These are phyloP conservation scores for Megacollybia marginata DNA, from an alignment of 768 basidiomycete genomes.

Conservation along the genomic window DNA sequence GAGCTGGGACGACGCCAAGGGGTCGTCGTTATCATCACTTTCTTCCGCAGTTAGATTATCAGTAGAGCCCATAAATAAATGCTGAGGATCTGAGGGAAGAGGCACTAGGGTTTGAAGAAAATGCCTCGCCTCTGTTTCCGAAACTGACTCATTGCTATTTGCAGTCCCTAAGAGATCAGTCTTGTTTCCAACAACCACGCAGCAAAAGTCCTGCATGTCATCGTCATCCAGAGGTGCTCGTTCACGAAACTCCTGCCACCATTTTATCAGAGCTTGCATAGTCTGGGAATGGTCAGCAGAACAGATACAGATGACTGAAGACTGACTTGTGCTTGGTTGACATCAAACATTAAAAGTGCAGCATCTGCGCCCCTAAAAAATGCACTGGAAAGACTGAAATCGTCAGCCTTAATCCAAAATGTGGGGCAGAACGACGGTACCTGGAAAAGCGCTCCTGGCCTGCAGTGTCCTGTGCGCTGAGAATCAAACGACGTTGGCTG, in stretches of 20 bases:
- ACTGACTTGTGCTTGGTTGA: slow-evolving; percentile 35
- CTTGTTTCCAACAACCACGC: slow-evolving; percentile 77
- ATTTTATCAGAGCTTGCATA: slow-evolving; percentile 50
- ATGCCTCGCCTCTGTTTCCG: slow-evolving; percentile 35
- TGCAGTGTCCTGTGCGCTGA: slow-evolving; percentile 57
- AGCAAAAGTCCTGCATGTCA: slow-evolving; percentile 57
- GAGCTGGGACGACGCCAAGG: slow-evolving; percentile 14
- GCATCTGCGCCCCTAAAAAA: slow-evolving; percentile 87
- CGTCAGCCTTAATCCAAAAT: too few relatives aligned
- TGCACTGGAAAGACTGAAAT: slow-evolving; percentile 60
- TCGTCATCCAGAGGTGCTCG: slow-evolving; percentile 61
- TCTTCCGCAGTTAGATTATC: slow-evolving; percentile 2
- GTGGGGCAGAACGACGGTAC: too few relatives aligned
- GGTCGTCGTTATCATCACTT: slow-evolving; percentile 7
- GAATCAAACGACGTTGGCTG: background rate
- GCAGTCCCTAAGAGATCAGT: slow-evolving; percentile 41
- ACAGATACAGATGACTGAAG: too few relatives aligned
- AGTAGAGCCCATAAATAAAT: slow-evolving; percentile 8
- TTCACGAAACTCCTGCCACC: slow-evolving; percentile 75
- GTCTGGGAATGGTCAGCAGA: slow-evolving; percentile 29
- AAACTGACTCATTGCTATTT: slow-evolving; percentile 17
- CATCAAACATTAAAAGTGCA: slow-evolving; percentile 75
- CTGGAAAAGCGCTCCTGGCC: slow-evolving; percentile 78
- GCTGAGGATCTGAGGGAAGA: slow-evolving; percentile 10
- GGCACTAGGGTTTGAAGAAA: slow-evolving; percentile 59